Base-by-base conservation (phyloP, 768 basidiomycete genomes). In the Albatrellus ellisii region DNA sequence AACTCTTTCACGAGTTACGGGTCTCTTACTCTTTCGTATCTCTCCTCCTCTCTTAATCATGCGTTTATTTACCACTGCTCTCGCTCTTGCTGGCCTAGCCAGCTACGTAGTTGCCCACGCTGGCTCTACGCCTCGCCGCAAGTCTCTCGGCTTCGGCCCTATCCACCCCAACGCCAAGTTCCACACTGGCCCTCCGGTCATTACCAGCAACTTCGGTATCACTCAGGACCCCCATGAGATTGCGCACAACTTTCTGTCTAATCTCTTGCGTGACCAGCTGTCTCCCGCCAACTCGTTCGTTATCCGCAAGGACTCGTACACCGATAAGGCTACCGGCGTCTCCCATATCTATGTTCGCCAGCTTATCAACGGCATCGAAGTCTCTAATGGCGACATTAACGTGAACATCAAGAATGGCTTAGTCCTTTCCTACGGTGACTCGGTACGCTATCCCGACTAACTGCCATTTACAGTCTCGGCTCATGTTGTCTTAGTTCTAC, bases 101-200 rank as follows among this genome's bases (percentile, higher is more conserved):
- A 45, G 46, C 42, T 41, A 33, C 15, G 17, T 44, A 1, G 6
- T 46, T 1, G 52, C 52, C 9, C 46, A 49, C 38, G 27, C 36
- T 4, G 46, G 37, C 26, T 44, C 45, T n/a, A 54, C 65, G 12
- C 3, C 60, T 7, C 62, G 61, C 41, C 77, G 92, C 54, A 95
- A 97, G 80, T 75, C 92, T 0, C 72, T 98, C 42, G 79, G 80
- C 18, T 95, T 94, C 56, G 92, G 92, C 1, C 89, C 90, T 4
- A 63, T 69, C 14, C 79, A 79, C 47, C 73, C 77, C 4, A 80
- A 88, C 52, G 79, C 81, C 5, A 72, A 72, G 36, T 87, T 79
- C 62, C 59, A 64, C 42, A 63, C 76, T 6, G 67, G 54, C 43
- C 65, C 71, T 8, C 60, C 78, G 46, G 45, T 50, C 48, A 36